Evolutionary conservation across 164 flowering plant genomes (phyloP), one percentile per base, ranked within the genome.

Genomic region (Stephania japonica): DNA sequence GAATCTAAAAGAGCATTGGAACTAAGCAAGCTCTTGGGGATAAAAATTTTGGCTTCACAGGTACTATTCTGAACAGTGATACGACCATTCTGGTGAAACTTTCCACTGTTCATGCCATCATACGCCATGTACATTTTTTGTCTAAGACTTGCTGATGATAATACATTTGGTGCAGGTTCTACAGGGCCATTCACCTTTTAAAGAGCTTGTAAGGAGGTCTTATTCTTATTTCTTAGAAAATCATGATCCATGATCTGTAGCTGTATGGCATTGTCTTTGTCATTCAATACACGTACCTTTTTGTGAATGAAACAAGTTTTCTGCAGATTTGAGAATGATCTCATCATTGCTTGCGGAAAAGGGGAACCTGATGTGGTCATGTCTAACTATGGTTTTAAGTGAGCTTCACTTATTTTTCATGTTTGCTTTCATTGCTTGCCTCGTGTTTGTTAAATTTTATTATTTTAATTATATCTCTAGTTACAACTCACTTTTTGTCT

Each of bases 351-450:
- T 70, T 86, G 84, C 32, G 98, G 98, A 9, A 93, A 93, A 84
- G 98, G 98, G 59, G 92, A 91, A 81, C 98, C 98, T 76, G 92
- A 87, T 77, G 82, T 69, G 18, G 98, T 93, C 75, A 89, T 93
- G 94, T 78, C 87, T 68, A 89, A 87, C 62, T 91, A 93, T 85
- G 98, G 98, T 11, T 93, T 87, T 76, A 88, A 85, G 98, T 93
- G 82, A 80, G 89, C n/a, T 62, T 63, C 41, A 43, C 26, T 38
- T 16, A 47, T 68, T 62, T 32, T 38, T 49, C 68, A 50, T 61
- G 8, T 63, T 41, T 67, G 42, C 47, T 18, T 14, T 41, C 16
- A n/a, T 0, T 23, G 8, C 9, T 44, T 19, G 10, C 19, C 26
- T 7, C 4, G 23, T 32, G 14, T 32, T 6, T 42, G 61, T 44